Evolutionary conservation across 2,329 filamentous ascomycete genomes (phyloP), one percentile per base, ranked within the genome.

Genomic region (Colletotrichum tabaci): DNA sequence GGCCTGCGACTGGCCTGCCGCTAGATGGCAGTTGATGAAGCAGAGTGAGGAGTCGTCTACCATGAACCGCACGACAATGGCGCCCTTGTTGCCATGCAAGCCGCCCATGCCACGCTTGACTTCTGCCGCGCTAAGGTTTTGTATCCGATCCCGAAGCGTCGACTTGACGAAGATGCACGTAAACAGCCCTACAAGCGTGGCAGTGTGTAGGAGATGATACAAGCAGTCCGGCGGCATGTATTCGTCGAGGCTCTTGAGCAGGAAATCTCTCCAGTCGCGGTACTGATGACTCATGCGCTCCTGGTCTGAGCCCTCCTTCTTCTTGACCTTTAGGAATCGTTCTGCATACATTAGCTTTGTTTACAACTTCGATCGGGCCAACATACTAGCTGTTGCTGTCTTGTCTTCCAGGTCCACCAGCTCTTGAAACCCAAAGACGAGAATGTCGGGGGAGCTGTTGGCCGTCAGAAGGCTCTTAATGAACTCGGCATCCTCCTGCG

Each of bases 381-480:
- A 86, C 88, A 78, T 82, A 90, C 91, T 98, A n/a, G 96, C 96
- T 26, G 96, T 98, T 61, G 97, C 93, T 75, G 95, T 97, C 84
- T 98, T 98, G 83, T 99, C 94, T 80, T 99, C 96, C 9, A 99
- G 86, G 78, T 99, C 96, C 4, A 99, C 96, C n/a, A 99, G 87
- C 82, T 99, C 96, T 81, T 99, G 96, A 81, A 99, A 99, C 1
- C 95, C 96, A 85, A 99, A 99, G 0, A 98, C 90, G 2, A 98
- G 84, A 61, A 99, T 95, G 76, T 98, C 96, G 0, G 96, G 94
- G 9, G 93, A 91, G 49, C 92, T 89, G 73, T 93, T 91, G n/a
- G 89, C 89, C 74, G 92, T 89, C 35, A 99, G 86, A 18, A 97
- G 87, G 68, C 96, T 90, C 74, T 91, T 90, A 77, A 98, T 93